phyloP scores from a whole-genome alignment of 164 flowering plant genomes.

The Vitis labrusca region DNA sequence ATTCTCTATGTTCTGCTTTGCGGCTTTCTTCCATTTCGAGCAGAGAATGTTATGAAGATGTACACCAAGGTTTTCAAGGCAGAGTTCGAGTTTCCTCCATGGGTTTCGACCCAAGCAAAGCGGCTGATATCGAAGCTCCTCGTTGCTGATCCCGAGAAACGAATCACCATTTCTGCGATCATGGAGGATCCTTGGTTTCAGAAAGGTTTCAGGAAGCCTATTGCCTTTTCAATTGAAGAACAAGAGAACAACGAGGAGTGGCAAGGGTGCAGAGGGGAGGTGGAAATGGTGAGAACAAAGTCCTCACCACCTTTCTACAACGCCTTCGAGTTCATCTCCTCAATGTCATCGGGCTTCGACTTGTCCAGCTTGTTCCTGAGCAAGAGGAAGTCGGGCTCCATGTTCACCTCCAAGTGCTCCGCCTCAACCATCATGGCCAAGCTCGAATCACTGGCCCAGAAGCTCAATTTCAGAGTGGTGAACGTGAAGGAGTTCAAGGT shows the following conservation, averaged over 20 bases:
- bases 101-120: conserved; percentile 44
- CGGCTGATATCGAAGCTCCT: conserved; percentile 38
- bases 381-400: conserved; percentile 29
- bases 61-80: conserved; percentile 52
- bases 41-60: conserved; percentile 49
- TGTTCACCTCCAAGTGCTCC: conserved; percentile 46
- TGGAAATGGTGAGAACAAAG: conserved; percentile 16
- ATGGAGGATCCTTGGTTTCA: conserved; percentile 44
- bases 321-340: conserved; percentile 58
- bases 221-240: conserved; percentile 19
- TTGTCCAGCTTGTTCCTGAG: conserved; percentile 46
- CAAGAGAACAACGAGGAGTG: neutral
- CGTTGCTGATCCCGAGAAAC: conserved; percentile 40
- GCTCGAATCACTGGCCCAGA: conserved; percentile 37
- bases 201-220: conserved; percentile 25
- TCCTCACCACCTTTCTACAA: conserved; percentile 46
- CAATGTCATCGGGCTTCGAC: conserved; percentile 64
- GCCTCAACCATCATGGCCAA: conserved; percentile 36
- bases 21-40: conserved; percentile 51
- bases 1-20: conserved; percentile 45
- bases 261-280: neutral
- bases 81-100: conserved; percentile 46
- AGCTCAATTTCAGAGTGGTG: conserved; percentile 28
- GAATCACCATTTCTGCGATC: conserved; percentile 39
- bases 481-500: conserved; percentile 36